phyloP scores from a whole-genome alignment of 345 rosid genomes.

The Salix viminalis region DNA sequence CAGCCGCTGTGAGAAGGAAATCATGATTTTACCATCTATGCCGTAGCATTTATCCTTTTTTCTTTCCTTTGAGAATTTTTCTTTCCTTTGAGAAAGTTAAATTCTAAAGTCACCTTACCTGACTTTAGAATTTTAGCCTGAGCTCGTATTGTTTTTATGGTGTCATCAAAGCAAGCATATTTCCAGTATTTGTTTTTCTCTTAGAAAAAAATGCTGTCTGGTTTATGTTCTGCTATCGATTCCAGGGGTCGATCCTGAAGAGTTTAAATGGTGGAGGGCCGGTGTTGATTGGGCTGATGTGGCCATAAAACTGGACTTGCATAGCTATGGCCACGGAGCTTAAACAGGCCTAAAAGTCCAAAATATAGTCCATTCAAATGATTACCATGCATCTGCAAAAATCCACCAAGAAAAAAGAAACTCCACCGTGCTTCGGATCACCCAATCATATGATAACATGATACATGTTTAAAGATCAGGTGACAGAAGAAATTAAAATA shows the following conservation, averaged over 20 bases:
- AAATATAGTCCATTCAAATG: not conserved
- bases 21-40: constrained; percentile 48
- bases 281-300: not conserved
- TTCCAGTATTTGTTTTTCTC: too few relatives aligned
- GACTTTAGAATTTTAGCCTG: not conserved
- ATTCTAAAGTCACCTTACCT: not conserved
- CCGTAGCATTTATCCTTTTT: constrained; percentile 17
- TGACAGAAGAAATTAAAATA: too few relatives aligned
- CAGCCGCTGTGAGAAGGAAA: constrained; percentile 74
- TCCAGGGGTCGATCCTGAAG: not conserved
- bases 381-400: not conserved
- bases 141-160: too few relatives aligned
- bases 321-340: not conserved
- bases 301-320: not conserved
- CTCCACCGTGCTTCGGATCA: too few relatives aligned
- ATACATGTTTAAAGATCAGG: too few relatives aligned
- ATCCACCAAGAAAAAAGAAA: too few relatives aligned
- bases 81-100: too few relatives aligned
- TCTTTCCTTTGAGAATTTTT: too few relatives aligned
- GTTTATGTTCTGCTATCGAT: too few relatives aligned
- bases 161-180: too few relatives aligned
- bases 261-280: not conserved
- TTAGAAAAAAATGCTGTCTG: too few relatives aligned
- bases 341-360: not conserved
- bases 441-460: too few relatives aligned